A percentile compares a stretch with the other conserved stretches of the same genome.
These are phyloP conservation scores for Zanthoxylum bungeanum DNA, from an alignment of 345 rosid genomes.

Conservation along the genomic window DNA sequence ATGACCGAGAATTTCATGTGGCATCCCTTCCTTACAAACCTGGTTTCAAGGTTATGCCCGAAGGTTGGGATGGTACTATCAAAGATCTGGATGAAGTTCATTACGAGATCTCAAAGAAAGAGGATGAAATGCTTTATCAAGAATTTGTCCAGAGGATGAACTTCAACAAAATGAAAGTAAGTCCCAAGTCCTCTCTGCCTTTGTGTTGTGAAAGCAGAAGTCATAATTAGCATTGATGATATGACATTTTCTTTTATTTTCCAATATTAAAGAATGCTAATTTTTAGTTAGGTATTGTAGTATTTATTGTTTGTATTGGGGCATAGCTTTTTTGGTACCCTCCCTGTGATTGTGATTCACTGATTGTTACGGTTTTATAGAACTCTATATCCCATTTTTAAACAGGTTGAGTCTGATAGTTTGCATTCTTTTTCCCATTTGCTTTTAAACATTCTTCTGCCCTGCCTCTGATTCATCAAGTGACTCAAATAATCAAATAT, in stretches of 20 bases:
- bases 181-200: constrained; percentile 2
- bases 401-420: neutral
- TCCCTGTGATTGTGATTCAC: too few species aligned
- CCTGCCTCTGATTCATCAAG: neutral
- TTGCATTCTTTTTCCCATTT: neutral
- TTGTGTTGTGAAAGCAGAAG: neutral
- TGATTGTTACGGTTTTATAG: neutral
- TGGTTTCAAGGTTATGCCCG: constrained; percentile 96
- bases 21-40: constrained; percentile 93
- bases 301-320: neutral
- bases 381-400: neutral
- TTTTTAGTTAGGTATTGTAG: neutral
- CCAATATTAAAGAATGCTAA: neutral
- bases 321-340: neutral
- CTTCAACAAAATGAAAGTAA: constrained; percentile 92
- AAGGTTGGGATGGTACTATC: constrained; percentile 97
- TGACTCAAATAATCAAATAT: neutral
- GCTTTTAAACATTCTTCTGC: neutral
- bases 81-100: constrained; percentile 90
- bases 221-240: neutral
- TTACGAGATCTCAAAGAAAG: constrained; percentile 96
- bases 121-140: constrained; percentile 85
- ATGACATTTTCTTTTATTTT: neutral
- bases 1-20: constrained; percentile 94
- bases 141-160: constrained; percentile 78